Evolutionary conservation across 495 filamentous ascomycete species (phyloP).

Genomic region (Polyplosphaeria fusca): DNA sequence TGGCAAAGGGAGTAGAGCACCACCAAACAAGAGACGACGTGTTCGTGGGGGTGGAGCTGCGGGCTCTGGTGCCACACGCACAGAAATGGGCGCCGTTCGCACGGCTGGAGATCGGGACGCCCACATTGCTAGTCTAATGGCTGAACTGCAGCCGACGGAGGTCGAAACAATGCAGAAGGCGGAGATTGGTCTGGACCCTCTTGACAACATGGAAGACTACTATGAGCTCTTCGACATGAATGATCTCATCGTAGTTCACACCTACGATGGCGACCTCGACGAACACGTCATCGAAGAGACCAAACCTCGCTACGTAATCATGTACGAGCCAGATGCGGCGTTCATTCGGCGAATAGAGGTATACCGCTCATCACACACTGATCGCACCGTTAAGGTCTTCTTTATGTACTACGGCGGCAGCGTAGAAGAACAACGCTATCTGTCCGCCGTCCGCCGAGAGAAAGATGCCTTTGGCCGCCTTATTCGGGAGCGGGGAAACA

Average conservation of each 20-base stretch:
- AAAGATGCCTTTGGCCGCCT: constrained; percentile 93
- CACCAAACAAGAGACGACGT: constrained; percentile 83
- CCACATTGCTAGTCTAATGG: constrained; percentile 65
- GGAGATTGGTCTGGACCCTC: constrained; percentile 73
- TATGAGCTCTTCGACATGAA: constrained; percentile 93
- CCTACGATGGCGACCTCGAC: constrained; percentile 93
- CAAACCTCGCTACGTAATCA: constrained; percentile 90
- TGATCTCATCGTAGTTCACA: constrained; percentile 82
- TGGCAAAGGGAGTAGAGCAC: constrained; percentile 57
- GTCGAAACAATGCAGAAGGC: constrained; percentile 61
- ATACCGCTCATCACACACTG: constrained; percentile 88
- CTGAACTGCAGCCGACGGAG: constrained; percentile 66
- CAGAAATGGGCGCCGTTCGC: constrained; percentile 65
- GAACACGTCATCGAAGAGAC: constrained; percentile 92
- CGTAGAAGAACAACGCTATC: constrained; percentile 93
- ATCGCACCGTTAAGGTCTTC: constrained; percentile 85
- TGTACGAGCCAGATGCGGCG: constrained; percentile 96
- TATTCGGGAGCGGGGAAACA: constrained; percentile 87
- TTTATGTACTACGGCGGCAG: constrained; percentile 94
- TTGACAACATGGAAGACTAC: constrained; percentile 81
- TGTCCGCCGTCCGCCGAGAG: constrained; percentile 82
- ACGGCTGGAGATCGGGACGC: constrained; percentile 76
- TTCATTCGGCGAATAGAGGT: constrained; percentile 95
- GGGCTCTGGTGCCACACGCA: constrained; percentile 53
- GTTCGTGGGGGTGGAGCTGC: constrained; percentile 74